A percentile compares a stretch with the other conserved stretches of the same genome.
phyloP scores from a whole-genome alignment of 1,139 yeast genomes.

The Blastobotrys ciferrii region DNA sequence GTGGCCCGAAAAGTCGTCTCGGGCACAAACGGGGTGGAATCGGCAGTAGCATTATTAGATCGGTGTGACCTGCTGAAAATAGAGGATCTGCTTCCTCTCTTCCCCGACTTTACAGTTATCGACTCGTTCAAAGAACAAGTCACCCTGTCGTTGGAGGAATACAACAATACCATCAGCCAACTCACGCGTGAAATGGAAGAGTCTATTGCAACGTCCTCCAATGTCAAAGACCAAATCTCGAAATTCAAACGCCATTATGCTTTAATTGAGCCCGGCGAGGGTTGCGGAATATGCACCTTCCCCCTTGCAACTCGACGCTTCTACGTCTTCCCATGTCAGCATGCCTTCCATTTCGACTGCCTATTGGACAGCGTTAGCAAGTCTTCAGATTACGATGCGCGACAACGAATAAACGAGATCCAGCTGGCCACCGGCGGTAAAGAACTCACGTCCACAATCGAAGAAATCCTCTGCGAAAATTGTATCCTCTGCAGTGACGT shows the following conservation, averaged over 20 bases:
- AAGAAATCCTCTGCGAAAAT: constrained; percentile 57
- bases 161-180: constrained; percentile 61
- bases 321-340: constrained; percentile 85
- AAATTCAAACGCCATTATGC: constrained; percentile 50
- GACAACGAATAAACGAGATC: constrained; percentile 57
- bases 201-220: constrained; percentile 61
- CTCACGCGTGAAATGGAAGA: constrained; percentile 76
- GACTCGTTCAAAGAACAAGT: constrained; percentile 84
- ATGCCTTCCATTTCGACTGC: constrained; percentile 88
- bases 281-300: constrained; percentile 69
- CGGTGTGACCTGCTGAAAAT: constrained; percentile 62
- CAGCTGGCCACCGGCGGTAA: constrained; percentile 40
- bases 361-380: constrained; percentile 57
- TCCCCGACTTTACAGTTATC: constrained; percentile 79
- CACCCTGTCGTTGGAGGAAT: constrained; percentile 69
- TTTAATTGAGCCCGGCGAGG: constrained; percentile 77
- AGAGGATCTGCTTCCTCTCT: constrained; percentile 78
- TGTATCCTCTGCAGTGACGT: constrained; percentile 82
- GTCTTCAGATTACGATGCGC: constrained; percentile 66
- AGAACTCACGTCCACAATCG: constrained; percentile 48
- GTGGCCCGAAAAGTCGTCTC: constrained; percentile 61
- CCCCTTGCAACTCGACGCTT: constrained; percentile 73
- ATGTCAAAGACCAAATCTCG: constrained; percentile 58
- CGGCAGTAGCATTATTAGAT: constrained; percentile 44
- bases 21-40: constrained; percentile 22